Conservation (phyloP, 768 basidiomycete species). For the Pholiota conissans region DNA sequence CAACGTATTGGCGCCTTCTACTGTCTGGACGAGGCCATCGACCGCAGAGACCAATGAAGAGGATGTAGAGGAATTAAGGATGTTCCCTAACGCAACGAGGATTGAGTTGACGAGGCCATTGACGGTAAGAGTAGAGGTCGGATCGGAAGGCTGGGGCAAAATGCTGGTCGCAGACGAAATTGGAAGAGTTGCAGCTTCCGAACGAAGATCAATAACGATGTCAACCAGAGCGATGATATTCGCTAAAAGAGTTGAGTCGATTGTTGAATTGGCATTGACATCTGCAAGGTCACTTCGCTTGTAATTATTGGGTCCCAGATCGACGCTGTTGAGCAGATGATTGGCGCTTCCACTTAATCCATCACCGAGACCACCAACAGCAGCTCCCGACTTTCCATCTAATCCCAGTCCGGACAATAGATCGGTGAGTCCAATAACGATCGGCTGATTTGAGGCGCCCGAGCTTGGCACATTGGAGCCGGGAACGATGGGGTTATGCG, state of each 20-base stretch:
- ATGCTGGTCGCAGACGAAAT: not conserved
- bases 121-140: not conserved
- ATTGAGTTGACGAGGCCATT: slow-evolving; percentile 10
- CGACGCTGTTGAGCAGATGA: not conserved
- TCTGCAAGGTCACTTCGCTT: not conserved
- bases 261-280: not conserved
- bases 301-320: slow-evolving; percentile 1
- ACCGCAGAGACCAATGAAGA: slow-evolving; percentile 15
- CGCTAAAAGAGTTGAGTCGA: slow-evolving; percentile 11
- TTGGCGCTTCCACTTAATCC: not conserved
- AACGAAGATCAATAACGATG: slow-evolving; percentile 16
- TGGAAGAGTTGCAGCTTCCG: slow-evolving; percentile 6
- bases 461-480: not conserved
- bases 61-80: slow-evolving; percentile 20
- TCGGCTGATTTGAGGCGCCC: not conserved
- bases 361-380: not conserved
- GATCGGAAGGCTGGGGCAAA: not conserved
- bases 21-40: slow-evolving; percentile 12
- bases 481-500: slow-evolving; percentile 4
- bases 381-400: not conserved
- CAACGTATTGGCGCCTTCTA: not conserved
- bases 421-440: not conserved
- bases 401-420: not conserved
- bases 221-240: slow-evolving; percentile 19
- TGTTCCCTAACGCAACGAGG: slow-evolving; percentile 12